These are phyloP conservation scores for Crataegus laevigata DNA, from an alignment of 306 rosid species.

Conservation along the genomic window DNA sequence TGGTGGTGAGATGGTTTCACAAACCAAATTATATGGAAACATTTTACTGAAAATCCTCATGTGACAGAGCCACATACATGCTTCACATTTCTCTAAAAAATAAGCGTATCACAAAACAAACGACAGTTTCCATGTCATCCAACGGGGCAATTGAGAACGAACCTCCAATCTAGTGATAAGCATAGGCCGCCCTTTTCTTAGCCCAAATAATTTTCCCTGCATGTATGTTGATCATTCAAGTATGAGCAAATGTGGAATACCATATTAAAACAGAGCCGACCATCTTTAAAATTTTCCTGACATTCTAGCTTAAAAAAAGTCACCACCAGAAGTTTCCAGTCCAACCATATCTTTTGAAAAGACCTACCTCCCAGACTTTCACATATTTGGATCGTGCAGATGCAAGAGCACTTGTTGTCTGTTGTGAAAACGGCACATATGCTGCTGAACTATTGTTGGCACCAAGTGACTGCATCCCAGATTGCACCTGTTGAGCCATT, in stretches of 20 bases:
- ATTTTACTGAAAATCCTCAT: neutral
- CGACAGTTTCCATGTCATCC: neutral
- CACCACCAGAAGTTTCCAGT: neutral
- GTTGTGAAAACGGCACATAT: conserved; percentile 65
- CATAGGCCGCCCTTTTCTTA: conserved; percentile 93
- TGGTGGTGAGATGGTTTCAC: neutral
- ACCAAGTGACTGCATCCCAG: conserved; percentile 62
- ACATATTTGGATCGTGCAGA: conserved; percentile 81
- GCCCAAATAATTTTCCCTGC: conserved; percentile 97
- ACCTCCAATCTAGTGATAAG: conserved; percentile 93
- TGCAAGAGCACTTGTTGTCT: conserved; percentile 57
- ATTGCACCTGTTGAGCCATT: conserved; percentile 76
- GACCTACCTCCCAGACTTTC: conserved; percentile 94
- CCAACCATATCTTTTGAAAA: neutral
- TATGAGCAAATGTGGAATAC: conserved; percentile 20
- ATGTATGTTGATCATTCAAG: conserved; percentile 21
- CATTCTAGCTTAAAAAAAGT: neutral
- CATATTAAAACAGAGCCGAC: conserved; percentile 11
- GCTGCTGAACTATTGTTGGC: conserved; percentile 55
- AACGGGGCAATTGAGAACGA: conserved; percentile 27
- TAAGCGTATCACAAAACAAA: neutral
- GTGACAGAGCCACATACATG: neutral
- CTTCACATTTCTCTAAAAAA: neutral
- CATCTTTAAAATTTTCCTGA: neutral
- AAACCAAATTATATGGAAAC: neutral